These are phyloP conservation scores for Eucalyptus microcorys DNA, from an alignment of 345 rosid species.

Conservation along the genomic window DNA sequence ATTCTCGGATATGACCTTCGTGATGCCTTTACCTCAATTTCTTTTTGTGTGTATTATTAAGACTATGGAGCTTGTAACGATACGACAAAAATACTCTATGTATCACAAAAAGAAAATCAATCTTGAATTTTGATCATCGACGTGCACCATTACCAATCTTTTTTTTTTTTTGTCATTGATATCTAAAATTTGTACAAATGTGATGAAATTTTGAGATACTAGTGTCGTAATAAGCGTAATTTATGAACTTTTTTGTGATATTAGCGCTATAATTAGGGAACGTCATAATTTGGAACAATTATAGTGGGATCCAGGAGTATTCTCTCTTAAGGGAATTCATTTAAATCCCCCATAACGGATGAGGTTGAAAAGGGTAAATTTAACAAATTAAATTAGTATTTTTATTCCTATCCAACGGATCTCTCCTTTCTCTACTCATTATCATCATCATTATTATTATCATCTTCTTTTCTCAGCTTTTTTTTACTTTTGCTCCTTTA, in stretches of 20 bases:
- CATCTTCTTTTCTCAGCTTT: neutral
- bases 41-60: neutral
- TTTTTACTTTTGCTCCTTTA: neutral
- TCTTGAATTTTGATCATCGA: accelerated
- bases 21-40: too few species aligned
- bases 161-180: too few species aligned
- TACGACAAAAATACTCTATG: accelerated
- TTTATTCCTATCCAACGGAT: neutral
- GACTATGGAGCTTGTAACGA: accelerated
- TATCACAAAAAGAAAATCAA: accelerated
- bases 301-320: neutral
- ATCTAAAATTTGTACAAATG: too few species aligned
- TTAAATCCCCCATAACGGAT: neutral
- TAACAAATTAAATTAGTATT: neutral
- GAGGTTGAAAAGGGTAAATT: neutral
- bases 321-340: neutral
- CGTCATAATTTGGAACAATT: too few species aligned
- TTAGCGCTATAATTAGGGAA: neutral
- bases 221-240: accelerated
- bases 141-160: neutral
- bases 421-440: neutral
- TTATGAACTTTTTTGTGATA: neutral
- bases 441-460: neutral
- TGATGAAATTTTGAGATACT: neutral
- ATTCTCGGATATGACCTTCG: too few species aligned